Evolutionary conservation across 495 filamentous ascomycete genomes (phyloP), one percentile per base, ranked within the genome.

Genomic region (Thermochaetoides thermophila): DNA sequence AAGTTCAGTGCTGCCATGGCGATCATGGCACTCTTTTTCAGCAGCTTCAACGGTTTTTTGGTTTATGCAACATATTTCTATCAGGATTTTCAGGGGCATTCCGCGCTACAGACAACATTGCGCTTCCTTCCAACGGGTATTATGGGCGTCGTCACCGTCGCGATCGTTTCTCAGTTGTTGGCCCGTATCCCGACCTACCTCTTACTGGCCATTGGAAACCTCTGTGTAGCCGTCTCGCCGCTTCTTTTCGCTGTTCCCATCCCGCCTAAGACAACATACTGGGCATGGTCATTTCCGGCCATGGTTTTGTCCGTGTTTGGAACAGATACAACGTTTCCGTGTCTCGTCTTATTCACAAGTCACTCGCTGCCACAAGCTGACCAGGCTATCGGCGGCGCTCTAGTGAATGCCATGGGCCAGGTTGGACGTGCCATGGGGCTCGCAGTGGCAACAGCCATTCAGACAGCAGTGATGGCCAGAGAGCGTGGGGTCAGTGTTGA

Each of bases 11-110:
- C 68, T 3, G 71, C 68, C n/a, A 70, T 74, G 59, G 40, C 61
- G 15, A 71, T 70, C 39, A 73, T 73, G 59, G 57, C 52, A 8
- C 42, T 76, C 7, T 74, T 75, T 55, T 76, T 73, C 42, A 59
- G 60, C 23, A 50, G 54, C 18, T 78, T 75, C 55, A 74, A 69
- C 46, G 69, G 70, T 32, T 71, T 57, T 33, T 42, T 75, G 16
- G 54, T 78, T 20, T 75, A 64, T 43, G 61, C 70, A 5, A 78
- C 73, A 7, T 76, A 71, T 43, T 72, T 71, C 48, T 76, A 63
- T 44, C 73, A 78, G 51, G 60, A 70, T 39, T 76, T 68, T 40
- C 68, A 68, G 41, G 66, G 59, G 0, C 60, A 68, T 6, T 51
- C 47, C 2, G 44, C 68, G 1, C 51, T 76, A 18, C 59, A 74